Percentiles rank a stretch among this genome's conserved stretches.
These are phyloP conservation scores for Mucor irregularis DNA, from an alignment of 371 early-diverging fungal genomes.

Conservation along the genomic window DNA sequence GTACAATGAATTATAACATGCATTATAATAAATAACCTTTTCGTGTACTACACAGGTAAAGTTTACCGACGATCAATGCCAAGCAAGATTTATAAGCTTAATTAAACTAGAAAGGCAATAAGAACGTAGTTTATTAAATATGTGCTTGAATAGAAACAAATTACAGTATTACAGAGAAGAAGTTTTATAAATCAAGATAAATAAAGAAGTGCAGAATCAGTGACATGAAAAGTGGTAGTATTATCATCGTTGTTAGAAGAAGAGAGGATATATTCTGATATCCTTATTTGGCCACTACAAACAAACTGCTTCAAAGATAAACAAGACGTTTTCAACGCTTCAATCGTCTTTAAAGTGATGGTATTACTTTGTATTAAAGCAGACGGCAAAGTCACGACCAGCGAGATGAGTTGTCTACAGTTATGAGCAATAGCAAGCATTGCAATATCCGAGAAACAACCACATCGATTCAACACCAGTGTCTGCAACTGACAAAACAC, in stretches of 20 bases:
- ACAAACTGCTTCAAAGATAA: neutral
- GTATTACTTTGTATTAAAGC: slow-evolving; percentile 14
- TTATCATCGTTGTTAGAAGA: neutral
- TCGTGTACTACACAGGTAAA: too few species aligned
- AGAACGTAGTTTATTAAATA: too few species aligned
- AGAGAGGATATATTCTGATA: slow-evolving; percentile 4
- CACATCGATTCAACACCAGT: slow-evolving; percentile 1
- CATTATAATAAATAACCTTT: too few species aligned
- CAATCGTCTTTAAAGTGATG: slow-evolving; percentile 8
- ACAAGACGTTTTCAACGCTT: slow-evolving; percentile 2
- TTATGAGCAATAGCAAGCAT: slow-evolving; percentile 1
- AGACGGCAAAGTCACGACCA: slow-evolving; percentile 8
- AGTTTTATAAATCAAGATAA: too few species aligned
- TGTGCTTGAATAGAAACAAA: too few species aligned
- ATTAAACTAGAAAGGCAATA: too few species aligned
- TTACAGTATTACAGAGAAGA: too few species aligned
- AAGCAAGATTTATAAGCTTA: too few species aligned
- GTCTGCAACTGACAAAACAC: slow-evolving; percentile 2
- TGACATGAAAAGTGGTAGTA: neutral
- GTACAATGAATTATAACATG: too few species aligned
- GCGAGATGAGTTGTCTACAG: neutral
- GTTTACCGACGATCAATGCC: too few species aligned
- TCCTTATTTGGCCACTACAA: slow-evolving; percentile 14
- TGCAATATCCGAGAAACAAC: slow-evolving; percentile 7
- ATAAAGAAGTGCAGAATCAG: neutral